Conservation (phyloP, 768 basidiomycete species). For the Lentinula aciculospora region DNA sequence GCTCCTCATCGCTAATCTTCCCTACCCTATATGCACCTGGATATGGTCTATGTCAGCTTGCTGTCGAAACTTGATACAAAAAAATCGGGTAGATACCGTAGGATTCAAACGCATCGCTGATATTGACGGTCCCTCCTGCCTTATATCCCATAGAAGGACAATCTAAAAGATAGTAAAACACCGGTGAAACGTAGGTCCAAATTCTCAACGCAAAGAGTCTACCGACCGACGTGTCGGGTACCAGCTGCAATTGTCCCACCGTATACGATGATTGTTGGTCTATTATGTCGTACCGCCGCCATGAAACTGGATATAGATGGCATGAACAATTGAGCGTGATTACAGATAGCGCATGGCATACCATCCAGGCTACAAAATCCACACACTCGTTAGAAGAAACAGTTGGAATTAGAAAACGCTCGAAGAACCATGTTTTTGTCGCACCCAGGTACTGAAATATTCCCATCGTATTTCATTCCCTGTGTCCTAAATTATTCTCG, state of each 20-base stretch:
- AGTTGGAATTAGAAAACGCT: background rate
- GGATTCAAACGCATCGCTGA: slow-evolving; percentile 81
- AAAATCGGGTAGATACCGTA: slow-evolving; percentile 44
- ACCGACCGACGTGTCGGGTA: slow-evolving; percentile 56
- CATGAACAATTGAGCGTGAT: background rate
- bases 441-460: slow-evolving; percentile 83
- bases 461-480: slow-evolving; percentile 88
- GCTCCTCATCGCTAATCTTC: slow-evolving; percentile 73
- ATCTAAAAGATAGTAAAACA: slow-evolving; percentile 30
- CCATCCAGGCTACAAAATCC: background rate
- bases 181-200: slow-evolving; percentile 26
- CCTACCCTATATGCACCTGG: slow-evolving; percentile 72
- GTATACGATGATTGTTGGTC: slow-evolving; percentile 85
- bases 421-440: slow-evolving; percentile 79
- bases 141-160: slow-evolving; percentile 74
- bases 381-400: background rate
- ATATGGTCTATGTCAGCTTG: background rate
- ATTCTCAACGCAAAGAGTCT: too few relatives aligned
- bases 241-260: slow-evolving; percentile 83
- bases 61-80: background rate
- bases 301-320: slow-evolving; percentile 71
- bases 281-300: slow-evolving; percentile 81
- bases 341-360: background rate
- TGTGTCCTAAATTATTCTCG: slow-evolving; percentile 17
- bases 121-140: slow-evolving; percentile 80